Percentiles rank a stretch among this genome's conserved stretches.
These are phyloP conservation scores for Viscum album DNA, from an alignment of 177 flowering plant genomes.

Conservation along the genomic window DNA sequence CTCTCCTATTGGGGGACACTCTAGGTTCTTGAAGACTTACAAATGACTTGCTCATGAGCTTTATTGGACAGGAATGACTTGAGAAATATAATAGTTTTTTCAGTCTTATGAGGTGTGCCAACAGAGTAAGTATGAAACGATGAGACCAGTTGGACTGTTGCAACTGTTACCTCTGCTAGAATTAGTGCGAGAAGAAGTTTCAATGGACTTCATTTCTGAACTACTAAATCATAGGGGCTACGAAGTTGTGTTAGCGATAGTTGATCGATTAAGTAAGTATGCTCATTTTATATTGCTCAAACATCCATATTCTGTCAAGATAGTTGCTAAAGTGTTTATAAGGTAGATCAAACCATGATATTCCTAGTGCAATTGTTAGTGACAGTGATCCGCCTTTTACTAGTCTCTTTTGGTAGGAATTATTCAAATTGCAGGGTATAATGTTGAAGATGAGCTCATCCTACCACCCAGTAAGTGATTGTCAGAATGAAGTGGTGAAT, in stretches of 20 bases:
- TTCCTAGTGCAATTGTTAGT: background rate
- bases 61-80: too few species aligned
- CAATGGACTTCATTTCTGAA: constrained; percentile 2
- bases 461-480: constrained; percentile 1
- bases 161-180: background rate
- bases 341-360: background rate
- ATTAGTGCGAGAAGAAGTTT: background rate
- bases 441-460: background rate
- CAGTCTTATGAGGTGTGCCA: too few species aligned
- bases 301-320: background rate
- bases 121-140: background rate
- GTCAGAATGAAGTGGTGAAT: constrained; percentile 1
- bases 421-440: background rate
- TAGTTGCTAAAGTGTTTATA: background rate
- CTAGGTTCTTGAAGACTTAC: too few species aligned
- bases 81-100: too few species aligned
- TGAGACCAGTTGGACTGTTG: background rate
- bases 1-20: too few species aligned
- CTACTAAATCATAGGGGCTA: background rate
- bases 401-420: background rate
- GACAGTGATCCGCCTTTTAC: background rate
- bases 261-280: background rate
- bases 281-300: background rate
- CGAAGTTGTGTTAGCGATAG: background rate
- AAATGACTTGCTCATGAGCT: too few species aligned